Evolutionary conservation across 2,329 filamentous ascomycete genomes (phyloP), one percentile per base, ranked within the genome.

Genomic region (Monosporascus sp.): DNA sequence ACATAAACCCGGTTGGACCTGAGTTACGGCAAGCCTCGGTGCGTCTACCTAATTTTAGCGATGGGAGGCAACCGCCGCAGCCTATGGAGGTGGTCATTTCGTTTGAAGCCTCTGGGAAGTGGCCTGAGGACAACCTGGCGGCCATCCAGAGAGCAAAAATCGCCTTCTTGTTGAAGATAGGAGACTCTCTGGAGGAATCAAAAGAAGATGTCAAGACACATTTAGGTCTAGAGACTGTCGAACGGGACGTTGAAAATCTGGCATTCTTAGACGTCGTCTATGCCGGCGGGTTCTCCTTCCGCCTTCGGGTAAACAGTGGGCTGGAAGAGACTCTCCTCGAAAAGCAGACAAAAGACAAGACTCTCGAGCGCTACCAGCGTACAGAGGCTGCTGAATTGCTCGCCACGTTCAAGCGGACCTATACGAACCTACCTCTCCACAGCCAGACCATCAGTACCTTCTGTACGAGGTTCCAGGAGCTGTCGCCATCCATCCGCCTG

Each of bases 101-200:
- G 66, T 97, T 99, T 62, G 94, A 99, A 73, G 90, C 88, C 5
- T 97, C 94, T 7, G 87, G 85, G 46, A 87, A 90, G 61, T 99
- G 94, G 94, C 94, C 94, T 0, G 92, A 46, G 43, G 24, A 97
- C 66, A 91, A 95, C 65, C 73, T 97, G 8, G 83, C 83, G 3
- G 92, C 93, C 5, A 96, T 97, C 52, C 94, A 99, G 69, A 85
- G 91, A 65, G 92, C 91, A 14, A 99, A 99, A 71, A 82, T 95
- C 40, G 94, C 95, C 3, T 96, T 99, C 66, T 77, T 94, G 4
- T 73, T 97, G 3, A 83, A 86, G 62, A 85, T 96, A 53, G 84
- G 86, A 49, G 84, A 86, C 50, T 79, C 91, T 3, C 74, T 99
- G 2, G 78, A 82, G 52, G 78, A 82, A 19, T 72, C 77, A 3